A percentile compares a stretch with the other conserved stretches of the same genome.
Evolutionary conservation across 805 yeast genomes (phyloP).

Genomic region (Cyberlindnera veronae): DNA sequence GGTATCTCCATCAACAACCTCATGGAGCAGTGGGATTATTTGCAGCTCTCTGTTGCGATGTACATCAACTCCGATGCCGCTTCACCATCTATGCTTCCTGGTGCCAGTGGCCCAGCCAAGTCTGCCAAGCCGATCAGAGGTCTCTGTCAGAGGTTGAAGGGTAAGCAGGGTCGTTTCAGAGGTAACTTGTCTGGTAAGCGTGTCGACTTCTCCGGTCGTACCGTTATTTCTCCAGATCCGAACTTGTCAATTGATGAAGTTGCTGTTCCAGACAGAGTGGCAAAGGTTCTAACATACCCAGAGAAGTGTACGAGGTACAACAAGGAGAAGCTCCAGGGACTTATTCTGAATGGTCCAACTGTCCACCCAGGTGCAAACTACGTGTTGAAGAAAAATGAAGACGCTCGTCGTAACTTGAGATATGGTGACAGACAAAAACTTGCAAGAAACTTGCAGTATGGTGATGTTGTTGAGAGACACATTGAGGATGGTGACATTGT

Average conservation of each 20-base stretch:
- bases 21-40: constrained; percentile 99
- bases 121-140: constrained; percentile 82
- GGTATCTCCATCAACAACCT: constrained; percentile 89
- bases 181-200: constrained; percentile 98
- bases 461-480: constrained; percentile 95
- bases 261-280: constrained; percentile 96
- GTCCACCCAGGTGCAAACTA: constrained; percentile 97
- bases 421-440: constrained; percentile 81
- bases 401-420: constrained; percentile 80
- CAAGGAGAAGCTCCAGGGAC: constrained; percentile 65
- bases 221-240: constrained; percentile 98
- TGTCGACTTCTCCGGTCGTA: constrained; percentile 97
- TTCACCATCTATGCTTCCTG: constrained; percentile 73
- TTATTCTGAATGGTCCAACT: constrained; percentile 81
- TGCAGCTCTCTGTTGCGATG: constrained; percentile 94
- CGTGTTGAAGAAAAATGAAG: constrained; percentile 75
- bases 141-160: constrained; percentile 93
- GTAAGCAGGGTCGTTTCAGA: constrained; percentile 98
- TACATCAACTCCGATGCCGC: constrained; percentile 95
- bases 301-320: constrained; percentile 91
- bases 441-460: constrained; percentile 73
- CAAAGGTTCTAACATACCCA: constrained; percentile 93
- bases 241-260: constrained; percentile 93
- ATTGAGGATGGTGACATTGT: constrained; percentile 96
- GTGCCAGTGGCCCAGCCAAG: constrained; percentile 49